Evolutionary conservation across 2,329 filamentous ascomycete genomes (phyloP).

Genomic region (Ceratocystis eucalypticola): DNA sequence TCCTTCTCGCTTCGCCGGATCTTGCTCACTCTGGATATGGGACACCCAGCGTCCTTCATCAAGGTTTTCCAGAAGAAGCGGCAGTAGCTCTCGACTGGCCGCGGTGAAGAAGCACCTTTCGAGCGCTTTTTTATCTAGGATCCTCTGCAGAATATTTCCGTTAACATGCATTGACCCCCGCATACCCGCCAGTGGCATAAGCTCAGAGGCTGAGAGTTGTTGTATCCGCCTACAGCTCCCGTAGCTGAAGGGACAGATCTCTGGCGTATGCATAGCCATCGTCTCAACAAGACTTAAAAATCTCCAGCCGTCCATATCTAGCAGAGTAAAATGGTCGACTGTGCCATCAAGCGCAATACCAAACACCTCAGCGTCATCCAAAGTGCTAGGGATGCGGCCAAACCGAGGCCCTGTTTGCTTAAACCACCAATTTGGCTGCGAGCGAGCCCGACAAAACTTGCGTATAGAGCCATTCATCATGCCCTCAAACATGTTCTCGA

Average conservation of each 20-base stretch:
- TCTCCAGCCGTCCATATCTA: constrained; percentile 49
- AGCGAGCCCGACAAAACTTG: constrained; percentile 39
- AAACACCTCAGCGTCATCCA: constrained; percentile 40
- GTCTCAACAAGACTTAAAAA: constrained; percentile 63
- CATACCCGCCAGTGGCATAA: constrained; percentile 27
- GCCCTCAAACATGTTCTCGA: constrained; percentile 41
- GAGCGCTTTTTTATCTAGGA: constrained; percentile 35
- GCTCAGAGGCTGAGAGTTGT: neutral
- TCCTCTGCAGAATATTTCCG: constrained; percentile 48
- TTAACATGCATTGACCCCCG: constrained; percentile 46
- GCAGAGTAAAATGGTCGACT: constrained; percentile 53
- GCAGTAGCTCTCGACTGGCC: constrained; percentile 31
- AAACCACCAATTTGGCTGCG: constrained; percentile 39
- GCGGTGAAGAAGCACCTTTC: constrained; percentile 30
- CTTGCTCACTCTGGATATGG: constrained; percentile 23
- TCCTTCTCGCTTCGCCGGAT: constrained; percentile 21
- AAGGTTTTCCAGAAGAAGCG: constrained; percentile 36
- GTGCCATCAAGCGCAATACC: constrained; percentile 58
- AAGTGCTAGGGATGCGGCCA: constrained; percentile 31
- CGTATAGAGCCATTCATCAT: constrained; percentile 43
- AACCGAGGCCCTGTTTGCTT: constrained; percentile 28
- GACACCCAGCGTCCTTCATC: constrained; percentile 33
- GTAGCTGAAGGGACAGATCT: constrained; percentile 13
- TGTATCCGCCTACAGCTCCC: neutral
- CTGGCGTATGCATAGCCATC: constrained; percentile 34